Evolutionary conservation across 2,329 filamentous ascomycete genomes (phyloP).

Genomic region (Xylaria sp.): DNA sequence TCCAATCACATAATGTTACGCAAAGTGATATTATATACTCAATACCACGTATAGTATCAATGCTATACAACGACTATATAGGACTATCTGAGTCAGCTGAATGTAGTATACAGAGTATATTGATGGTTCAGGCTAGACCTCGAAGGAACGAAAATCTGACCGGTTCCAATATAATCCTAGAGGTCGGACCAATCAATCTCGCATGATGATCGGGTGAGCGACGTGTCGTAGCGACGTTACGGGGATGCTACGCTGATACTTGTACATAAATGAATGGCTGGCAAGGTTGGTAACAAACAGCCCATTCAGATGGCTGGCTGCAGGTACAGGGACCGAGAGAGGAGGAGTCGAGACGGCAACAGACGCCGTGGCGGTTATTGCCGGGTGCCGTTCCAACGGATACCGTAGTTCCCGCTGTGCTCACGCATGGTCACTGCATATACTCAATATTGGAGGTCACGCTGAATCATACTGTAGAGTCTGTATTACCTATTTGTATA

Average conservation of each 20-base stretch:
- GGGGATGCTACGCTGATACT: constrained; percentile 29
- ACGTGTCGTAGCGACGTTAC: constrained; percentile 23
- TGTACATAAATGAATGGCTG: constrained; percentile 29
- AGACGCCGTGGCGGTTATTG: not conserved
- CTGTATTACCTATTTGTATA: not conserved
- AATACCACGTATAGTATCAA: constrained; percentile 18
- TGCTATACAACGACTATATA: constrained; percentile 1
- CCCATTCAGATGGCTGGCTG: constrained; percentile 10
- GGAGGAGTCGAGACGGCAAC: not conserved
- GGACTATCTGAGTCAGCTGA: constrained; percentile 27
- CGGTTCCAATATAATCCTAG: not conserved
- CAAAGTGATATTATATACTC: not conserved
- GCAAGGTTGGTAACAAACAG: constrained; percentile 2
- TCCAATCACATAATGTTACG: constrained; percentile 1
- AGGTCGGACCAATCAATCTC: constrained; percentile 19
- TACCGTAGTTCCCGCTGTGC: not conserved
- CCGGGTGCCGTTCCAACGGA: too few species aligned
- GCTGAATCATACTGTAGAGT: not conserved
- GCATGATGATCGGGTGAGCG: not conserved
- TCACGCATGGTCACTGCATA: constrained; percentile 2
- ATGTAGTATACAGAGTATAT: not conserved
- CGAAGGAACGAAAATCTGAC: not conserved
- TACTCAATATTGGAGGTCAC: not conserved
- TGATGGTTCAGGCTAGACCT: constrained; percentile 3
- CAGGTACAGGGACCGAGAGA: constrained; percentile 14